These are phyloP conservation scores for Solanum appendiculatum DNA, from an alignment of 257 asterid genomes.

Conservation along the genomic window DNA sequence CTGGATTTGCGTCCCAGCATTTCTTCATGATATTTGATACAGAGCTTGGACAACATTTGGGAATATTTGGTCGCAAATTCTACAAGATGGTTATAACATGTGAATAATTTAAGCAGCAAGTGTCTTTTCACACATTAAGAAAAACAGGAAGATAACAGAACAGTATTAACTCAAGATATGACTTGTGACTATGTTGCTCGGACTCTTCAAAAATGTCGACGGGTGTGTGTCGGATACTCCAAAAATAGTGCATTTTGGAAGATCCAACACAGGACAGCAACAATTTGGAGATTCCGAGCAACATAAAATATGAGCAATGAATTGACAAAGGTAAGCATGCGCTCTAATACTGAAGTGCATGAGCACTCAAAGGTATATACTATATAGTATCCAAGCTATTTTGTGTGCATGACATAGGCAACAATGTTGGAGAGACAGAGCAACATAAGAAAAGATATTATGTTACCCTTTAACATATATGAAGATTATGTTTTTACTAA, in stretches of 20 bases:
- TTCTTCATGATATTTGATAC: slow-evolving; percentile 53
- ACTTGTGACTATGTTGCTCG: neutral
- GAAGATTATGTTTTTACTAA: neutral
- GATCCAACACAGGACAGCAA: neutral
- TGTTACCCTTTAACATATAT: neutral
- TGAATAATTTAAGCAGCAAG: neutral
- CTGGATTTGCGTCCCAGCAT: slow-evolving; percentile 78
- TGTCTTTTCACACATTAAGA: neutral
- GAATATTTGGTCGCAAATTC: slow-evolving; percentile 77
- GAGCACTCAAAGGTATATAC: neutral
- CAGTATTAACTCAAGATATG: neutral
- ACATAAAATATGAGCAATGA: neutral
- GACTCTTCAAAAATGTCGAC: neutral
- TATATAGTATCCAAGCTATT: neutral
- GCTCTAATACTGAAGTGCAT: neutral
- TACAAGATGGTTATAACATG: neutral
- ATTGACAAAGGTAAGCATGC: neutral
- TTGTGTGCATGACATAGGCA: neutral
- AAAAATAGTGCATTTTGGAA: neutral
- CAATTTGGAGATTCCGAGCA: neutral
- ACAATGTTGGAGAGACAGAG: neutral
- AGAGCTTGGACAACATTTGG: slow-evolving; percentile 75
- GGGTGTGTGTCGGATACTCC: neutral
- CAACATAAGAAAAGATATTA: neutral
- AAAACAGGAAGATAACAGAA: neutral